These are phyloP conservation scores for Coemansia sp. DNA, from an alignment of 192 early-diverging fungal species.

Conservation along the genomic window DNA sequence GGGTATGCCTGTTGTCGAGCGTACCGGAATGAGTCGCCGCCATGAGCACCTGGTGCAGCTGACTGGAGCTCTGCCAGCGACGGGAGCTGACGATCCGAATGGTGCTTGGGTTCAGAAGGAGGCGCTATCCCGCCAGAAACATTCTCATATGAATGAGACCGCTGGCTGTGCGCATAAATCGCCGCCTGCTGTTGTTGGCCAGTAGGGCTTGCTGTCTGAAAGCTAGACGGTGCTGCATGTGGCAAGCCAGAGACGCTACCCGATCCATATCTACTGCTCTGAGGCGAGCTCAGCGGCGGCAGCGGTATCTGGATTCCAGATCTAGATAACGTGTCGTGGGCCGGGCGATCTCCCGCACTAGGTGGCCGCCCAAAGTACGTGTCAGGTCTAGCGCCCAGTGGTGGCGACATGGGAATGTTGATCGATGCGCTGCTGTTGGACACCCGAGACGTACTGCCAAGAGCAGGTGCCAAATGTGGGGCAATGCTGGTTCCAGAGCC, in stretches of 20 bases:
- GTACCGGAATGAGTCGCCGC: slow-evolving; percentile 28
- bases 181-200: slow-evolving; percentile 4
- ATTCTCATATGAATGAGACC: neutral
- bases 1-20: slow-evolving; percentile 21
- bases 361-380: slow-evolving; percentile 26
- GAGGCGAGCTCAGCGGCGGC: slow-evolving; percentile 23
- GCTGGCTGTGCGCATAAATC: neutral
- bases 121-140: neutral
- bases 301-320: slow-evolving; percentile 18
- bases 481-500: neutral
- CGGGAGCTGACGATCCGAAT: slow-evolving; percentile 37
- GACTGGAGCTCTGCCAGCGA: slow-evolving; percentile 48
- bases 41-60: slow-evolving; percentile 25
- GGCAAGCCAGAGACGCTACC: slow-evolving; percentile 12
- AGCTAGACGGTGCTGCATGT: slow-evolving; percentile 14
- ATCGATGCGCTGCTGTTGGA: slow-evolving; percentile 21
- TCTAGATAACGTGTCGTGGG: neutral
- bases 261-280: slow-evolving; percentile 13
- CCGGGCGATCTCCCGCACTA: slow-evolving; percentile 1
- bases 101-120: slow-evolving; percentile 8
- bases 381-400: slow-evolving; percentile 21
- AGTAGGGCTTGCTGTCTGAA: slow-evolving; percentile 13
- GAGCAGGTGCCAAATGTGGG: neutral
- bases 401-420: slow-evolving; percentile 52
- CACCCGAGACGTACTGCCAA: neutral